Percentiles rank a stretch among this genome's conserved stretches.
These are phyloP conservation scores for Wickerhamiella cacticola DNA, from an alignment of 805 yeast genomes.

Conservation along the genomic window DNA sequence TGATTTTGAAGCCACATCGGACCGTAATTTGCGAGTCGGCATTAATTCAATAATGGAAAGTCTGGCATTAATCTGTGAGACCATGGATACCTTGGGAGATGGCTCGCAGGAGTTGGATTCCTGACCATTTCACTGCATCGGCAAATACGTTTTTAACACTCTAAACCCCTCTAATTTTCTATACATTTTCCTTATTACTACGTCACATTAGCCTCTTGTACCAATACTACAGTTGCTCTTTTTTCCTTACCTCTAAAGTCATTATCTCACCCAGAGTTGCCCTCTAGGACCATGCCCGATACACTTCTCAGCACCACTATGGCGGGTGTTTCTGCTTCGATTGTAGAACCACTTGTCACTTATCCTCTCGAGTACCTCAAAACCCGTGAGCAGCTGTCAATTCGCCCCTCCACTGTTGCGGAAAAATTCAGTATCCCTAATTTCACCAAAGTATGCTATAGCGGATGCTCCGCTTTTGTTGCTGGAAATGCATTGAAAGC, in stretches of 20 bases:
- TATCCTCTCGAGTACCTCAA: slow-evolving; percentile 34
- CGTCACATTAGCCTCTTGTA: no score
- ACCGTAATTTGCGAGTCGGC: slow-evolving; percentile 70
- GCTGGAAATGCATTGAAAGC: slow-evolving; percentile 66
- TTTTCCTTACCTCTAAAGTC: neutral
- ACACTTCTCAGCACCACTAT: slow-evolving; percentile 27
- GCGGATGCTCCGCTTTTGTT: slow-evolving; percentile 67
- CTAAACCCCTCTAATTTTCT: no score
- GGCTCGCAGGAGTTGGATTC: no score
- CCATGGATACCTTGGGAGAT: slow-evolving; percentile 38
- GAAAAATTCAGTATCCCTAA: slow-evolving; percentile 19
- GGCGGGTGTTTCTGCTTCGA: slow-evolving; percentile 32
- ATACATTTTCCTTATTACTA: no score
- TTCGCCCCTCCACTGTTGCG: slow-evolving; percentile 16
- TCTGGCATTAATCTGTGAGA: slow-evolving; percentile 63
- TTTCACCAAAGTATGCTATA: slow-evolving; percentile 26
- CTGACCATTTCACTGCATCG: no score
- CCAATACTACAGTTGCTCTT: neutral
- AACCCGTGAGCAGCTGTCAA: slow-evolving; percentile 29
- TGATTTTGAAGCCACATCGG: slow-evolving; percentile 31
- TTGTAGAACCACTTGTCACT: slow-evolving; percentile 30
- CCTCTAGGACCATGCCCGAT: slow-evolving; percentile 12
- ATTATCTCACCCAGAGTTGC: no score
- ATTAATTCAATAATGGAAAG: slow-evolving; percentile 71
- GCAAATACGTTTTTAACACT: no score